Percentiles rank a stretch among this genome's conserved stretches.
Evolutionary conservation across 163 green algal genomes (phyloP).

Genomic region (Scenedesmus sp.): DNA sequence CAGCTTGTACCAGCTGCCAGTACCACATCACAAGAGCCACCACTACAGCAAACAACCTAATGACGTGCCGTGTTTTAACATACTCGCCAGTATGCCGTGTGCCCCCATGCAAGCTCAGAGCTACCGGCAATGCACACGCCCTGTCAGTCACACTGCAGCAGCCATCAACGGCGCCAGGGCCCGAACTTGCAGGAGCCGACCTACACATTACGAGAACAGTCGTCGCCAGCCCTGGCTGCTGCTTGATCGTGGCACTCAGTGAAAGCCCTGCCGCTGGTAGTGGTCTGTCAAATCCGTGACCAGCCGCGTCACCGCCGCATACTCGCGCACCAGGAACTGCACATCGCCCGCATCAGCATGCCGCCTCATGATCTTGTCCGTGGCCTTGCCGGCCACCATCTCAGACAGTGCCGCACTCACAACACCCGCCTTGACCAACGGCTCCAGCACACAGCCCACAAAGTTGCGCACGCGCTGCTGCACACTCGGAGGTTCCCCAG

Average conservation of each 20-base stretch:
- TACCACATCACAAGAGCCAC: too few relatives aligned
- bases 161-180: too few relatives aligned
- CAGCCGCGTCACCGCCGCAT: slow-evolving; percentile 26
- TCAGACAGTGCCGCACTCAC: slow-evolving; percentile 68
- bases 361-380: slow-evolving; percentile 59
- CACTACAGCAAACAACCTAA: too few relatives aligned
- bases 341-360: slow-evolving; percentile 8
- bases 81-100: too few relatives aligned
- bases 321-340: slow-evolving; percentile 45
- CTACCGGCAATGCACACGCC: too few relatives aligned
- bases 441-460: slow-evolving; percentile 59
- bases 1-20: too few relatives aligned
- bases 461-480: slow-evolving; percentile 48
- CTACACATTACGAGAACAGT: too few relatives aligned
- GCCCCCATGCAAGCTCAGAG: too few relatives aligned
- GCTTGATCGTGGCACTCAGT: neutral
- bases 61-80: too few relatives aligned
- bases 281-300: slow-evolving; percentile 37
- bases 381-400: slow-evolving; percentile 59
- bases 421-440: slow-evolving; percentile 45
- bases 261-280: slow-evolving; percentile 10
- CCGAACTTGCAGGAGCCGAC: too few relatives aligned
- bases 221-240: too few relatives aligned
- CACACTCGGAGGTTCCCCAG: neutral
- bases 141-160: too few relatives aligned